Evolutionary conservation across 257 asterid species (phyloP).

Genomic region (Rhazya stricta): DNA sequence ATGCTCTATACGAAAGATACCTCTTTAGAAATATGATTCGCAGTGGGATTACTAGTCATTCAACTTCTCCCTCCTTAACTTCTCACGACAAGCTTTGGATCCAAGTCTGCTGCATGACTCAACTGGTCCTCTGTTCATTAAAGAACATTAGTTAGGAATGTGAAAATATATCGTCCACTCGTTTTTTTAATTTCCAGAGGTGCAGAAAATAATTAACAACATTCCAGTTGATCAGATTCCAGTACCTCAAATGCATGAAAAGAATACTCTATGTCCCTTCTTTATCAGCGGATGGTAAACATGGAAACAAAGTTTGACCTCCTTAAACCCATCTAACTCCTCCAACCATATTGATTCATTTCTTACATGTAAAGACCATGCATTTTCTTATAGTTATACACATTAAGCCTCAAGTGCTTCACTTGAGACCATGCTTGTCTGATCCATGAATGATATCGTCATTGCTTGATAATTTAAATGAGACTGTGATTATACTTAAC

Average conservation of each 20-base stretch:
- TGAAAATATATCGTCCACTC: not conserved
- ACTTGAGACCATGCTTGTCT: not conserved
- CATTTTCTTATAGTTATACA: too few species aligned
- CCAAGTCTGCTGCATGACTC: constrained; percentile 53
- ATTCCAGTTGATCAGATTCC: constrained; percentile 2
- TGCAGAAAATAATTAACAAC: not conserved
- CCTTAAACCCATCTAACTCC: not conserved
- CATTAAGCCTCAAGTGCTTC: not conserved
- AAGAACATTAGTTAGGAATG: constrained; percentile 5
- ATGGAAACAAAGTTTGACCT: not conserved
- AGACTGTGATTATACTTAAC: too few species aligned
- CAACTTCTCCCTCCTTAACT: constrained; percentile 74
- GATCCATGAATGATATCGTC: not conserved
- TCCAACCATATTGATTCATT: not conserved
- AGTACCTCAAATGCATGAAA: not conserved
- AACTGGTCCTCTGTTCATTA: constrained; percentile 49
- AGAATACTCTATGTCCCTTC: not conserved
- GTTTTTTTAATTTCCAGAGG: not conserved
- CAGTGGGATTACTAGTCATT: constrained; percentile 49
- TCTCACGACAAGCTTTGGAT: constrained; percentile 87
- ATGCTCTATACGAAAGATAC: not conserved
- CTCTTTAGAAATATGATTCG: not conserved
- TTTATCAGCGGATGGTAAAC: not conserved
- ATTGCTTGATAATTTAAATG: not conserved
- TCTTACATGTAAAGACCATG: too few species aligned